Evolutionary conservation across 2,329 filamentous ascomycete species (phyloP), one percentile per base, ranked within the genome.

Genomic region (Penicillium sp.): DNA sequence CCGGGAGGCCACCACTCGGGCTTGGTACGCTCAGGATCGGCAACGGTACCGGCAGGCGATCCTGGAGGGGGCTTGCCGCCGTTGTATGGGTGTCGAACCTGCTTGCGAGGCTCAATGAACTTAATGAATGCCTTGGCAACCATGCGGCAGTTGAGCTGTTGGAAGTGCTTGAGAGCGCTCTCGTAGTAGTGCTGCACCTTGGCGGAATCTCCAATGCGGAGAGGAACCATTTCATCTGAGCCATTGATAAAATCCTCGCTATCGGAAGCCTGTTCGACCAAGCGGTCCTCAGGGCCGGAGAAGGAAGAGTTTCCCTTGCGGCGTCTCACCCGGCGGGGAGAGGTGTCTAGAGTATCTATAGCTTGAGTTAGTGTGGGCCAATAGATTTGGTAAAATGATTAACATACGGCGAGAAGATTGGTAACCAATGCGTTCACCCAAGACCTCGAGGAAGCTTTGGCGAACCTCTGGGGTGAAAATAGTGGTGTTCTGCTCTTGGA

Each of bases 1-100:
- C 70, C 71, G 34, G 66, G 56, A n/a, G 74, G 73, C 74, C 74
- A 78, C 72, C 72, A 77, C 11, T 71, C 69, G 8, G 77, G 77
- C 59, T 75, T 77, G 11, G 76, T 79, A 55, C 70, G 70, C 51
- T 77, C 73, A 4, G 74, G 71, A 54, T 79, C 75, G 1, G 70
- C 69, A 5, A 67, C 70, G 31, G 74, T 67, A 36, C 71, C 73
- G 1, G 71, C 69, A 1, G 71, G 66, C 24, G 71, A 70, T 42
- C 67, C 69, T 45, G 60, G 59, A 40, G 64, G 63, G 10, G 70
- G 64, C 55, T 68, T 69, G n/a, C 74, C 72, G 10, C 77, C 77
- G 57, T 79, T 80, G 61, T 80, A 80, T 9, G 77, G 78, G 62
- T 78, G 73, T 40, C 72, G 72, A 1, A 75, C 75, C 64, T 79